phyloP scores from a whole-genome alignment of 2,329 filamentous ascomycete species.

The Ilyonectria destructans region DNA sequence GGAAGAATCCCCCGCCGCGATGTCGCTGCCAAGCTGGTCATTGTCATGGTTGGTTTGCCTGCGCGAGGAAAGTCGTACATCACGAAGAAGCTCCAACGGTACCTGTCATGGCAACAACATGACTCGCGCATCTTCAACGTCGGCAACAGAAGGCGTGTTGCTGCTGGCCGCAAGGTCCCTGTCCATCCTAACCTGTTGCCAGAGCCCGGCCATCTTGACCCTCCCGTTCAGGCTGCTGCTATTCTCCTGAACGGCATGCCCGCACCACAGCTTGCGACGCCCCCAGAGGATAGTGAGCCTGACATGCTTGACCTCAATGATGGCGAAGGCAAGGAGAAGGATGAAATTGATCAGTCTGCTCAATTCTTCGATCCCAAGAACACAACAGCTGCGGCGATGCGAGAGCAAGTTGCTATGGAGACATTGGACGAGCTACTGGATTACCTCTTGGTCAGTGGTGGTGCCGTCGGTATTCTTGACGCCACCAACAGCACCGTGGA shows the following conservation, averaged over 20 bases:
- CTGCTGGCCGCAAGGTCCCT: constrained; percentile 72
- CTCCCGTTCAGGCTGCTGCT: constrained; percentile 68
- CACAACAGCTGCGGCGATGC: constrained; percentile 82
- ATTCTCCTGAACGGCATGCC: constrained; percentile 72
- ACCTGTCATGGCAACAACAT: constrained; percentile 97
- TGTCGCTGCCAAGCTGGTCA: constrained; percentile 95
- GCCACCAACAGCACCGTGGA: constrained; percentile 97
- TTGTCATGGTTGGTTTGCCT: constrained; percentile 97
- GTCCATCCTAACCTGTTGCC: constrained; percentile 53
- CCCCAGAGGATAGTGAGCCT: constrained; percentile 55
- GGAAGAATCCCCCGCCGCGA: constrained; percentile 94
- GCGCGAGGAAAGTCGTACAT: constrained; percentile 98
- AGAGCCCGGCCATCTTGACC: constrained; percentile 59
- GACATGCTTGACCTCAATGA: constrained; percentile 57
- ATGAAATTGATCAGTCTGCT: constrained; percentile 87
- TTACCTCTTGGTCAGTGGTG: constrained; percentile 86
- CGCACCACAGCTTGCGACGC: constrained; percentile 52
- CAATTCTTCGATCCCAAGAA: constrained; percentile 96
- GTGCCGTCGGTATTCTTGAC: constrained; percentile 95
- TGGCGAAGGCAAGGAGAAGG: constrained; percentile 46
- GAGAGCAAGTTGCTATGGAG: constrained; percentile 93
- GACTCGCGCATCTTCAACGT: constrained; percentile 98
- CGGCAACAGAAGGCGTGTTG: constrained; percentile 88
- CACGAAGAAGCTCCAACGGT: constrained; percentile 96
- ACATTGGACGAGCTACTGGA: constrained; percentile 94